Evolutionary conservation across 106 monocot genomes (phyloP).

Genomic region (Cymbidium sinense): DNA sequence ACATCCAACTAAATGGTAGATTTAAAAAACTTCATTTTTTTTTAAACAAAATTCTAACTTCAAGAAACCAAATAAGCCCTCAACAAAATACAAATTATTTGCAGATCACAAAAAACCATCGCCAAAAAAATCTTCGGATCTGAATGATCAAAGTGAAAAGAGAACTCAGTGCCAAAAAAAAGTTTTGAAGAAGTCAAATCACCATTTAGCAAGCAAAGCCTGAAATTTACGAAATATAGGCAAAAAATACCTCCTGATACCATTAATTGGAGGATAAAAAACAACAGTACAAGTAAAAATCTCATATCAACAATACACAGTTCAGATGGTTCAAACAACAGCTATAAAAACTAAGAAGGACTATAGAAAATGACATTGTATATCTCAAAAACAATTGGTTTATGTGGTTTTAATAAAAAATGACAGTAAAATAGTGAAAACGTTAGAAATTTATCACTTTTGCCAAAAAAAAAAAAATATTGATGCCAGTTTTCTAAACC

Average conservation of each 20-base stretch:
- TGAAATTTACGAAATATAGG: background rate
- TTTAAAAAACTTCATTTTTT: background rate
- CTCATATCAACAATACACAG: background rate
- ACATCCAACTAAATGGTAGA: background rate
- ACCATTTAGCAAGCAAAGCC: background rate
- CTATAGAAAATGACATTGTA: background rate
- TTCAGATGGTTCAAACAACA: background rate
- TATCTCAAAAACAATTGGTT: background rate
- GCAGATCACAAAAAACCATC: background rate
- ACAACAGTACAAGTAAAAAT: background rate
- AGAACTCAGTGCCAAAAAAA: background rate
- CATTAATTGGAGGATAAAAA: background rate
- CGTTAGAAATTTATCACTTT: background rate
- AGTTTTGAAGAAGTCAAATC: too few relatives aligned
- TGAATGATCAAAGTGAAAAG: background rate
- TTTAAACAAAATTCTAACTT: background rate
- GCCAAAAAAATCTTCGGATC: background rate
- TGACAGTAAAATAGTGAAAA: background rate
- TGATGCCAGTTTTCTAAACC: background rate
- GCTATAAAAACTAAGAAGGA: background rate
- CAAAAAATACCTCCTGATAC: background rate
- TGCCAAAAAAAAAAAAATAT: background rate
- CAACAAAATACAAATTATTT: background rate
- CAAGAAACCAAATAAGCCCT: background rate
- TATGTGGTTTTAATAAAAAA: background rate